phyloP scores from a whole-genome alignment of 192 early-diverging fungal species.

The Dissophora globulifera region DNA sequence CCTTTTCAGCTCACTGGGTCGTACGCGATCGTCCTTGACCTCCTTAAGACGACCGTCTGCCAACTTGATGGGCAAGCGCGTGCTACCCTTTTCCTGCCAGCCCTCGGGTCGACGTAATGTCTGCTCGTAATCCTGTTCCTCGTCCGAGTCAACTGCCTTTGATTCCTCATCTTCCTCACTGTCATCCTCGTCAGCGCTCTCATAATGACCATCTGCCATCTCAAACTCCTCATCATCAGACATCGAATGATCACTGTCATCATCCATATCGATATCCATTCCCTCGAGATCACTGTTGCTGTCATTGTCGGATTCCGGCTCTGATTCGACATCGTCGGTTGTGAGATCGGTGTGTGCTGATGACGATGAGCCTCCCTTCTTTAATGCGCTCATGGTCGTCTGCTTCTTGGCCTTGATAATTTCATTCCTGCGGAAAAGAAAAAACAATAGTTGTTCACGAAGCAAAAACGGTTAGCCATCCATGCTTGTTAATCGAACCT shows the following conservation, averaged over 20 bases:
- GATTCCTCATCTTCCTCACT: slow-evolving; percentile 18
- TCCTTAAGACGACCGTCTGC: slow-evolving; percentile 68
- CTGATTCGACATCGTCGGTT: slow-evolving; percentile 43
- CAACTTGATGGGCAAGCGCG: slow-evolving; percentile 76
- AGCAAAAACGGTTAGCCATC: too few relatives aligned
- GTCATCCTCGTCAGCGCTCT: slow-evolving; percentile 48
- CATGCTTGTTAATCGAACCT: too few relatives aligned
- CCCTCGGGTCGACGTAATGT: slow-evolving; percentile 63
- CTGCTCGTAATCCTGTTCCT: slow-evolving; percentile 75
- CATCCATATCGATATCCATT: slow-evolving; percentile 66
- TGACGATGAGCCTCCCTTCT: too few relatives aligned
- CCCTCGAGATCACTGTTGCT: slow-evolving; percentile 52
- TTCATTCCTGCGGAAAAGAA: slow-evolving; percentile 36
- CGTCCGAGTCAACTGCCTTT: slow-evolving; percentile 54
- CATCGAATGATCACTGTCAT: slow-evolving; percentile 60
- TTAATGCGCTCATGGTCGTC: slow-evolving; percentile 26
- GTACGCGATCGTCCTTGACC: slow-evolving; percentile 49
- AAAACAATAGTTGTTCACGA: too few relatives aligned
- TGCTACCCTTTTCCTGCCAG: slow-evolving; percentile 66
- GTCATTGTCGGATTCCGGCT: slow-evolving; percentile 16
- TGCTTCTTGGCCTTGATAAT: slow-evolving; percentile 55
- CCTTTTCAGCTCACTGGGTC: slow-evolving; percentile 39
- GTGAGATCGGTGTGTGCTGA: slow-evolving; percentile 49
- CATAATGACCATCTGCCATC: slow-evolving; percentile 57
- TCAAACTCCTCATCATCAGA: slow-evolving; percentile 62